Percentiles rank a stretch among this genome's conserved stretches.
Conservation (phyloP, 2,329 filamentous ascomycete species). For the Trichoderma atroviride region DNA sequence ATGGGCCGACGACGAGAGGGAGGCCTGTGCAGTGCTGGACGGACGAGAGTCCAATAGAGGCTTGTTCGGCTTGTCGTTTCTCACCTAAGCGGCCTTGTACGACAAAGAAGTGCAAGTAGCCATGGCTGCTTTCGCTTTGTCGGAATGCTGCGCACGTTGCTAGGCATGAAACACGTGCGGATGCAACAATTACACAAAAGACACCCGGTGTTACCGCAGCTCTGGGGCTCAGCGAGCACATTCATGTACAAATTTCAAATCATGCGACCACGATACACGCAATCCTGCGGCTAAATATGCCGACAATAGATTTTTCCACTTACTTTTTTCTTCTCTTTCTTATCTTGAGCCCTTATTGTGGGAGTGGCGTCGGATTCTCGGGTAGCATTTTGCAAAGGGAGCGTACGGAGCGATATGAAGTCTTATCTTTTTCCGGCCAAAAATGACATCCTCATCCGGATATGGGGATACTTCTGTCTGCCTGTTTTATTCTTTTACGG, state of each 20-base stretch:
- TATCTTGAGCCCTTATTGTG: not conserved
- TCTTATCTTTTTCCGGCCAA: not conserved
- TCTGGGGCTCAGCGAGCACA: not conserved
- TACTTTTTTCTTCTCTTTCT: not conserved
- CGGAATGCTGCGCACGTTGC: not conserved
- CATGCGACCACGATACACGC: constrained; percentile 1
- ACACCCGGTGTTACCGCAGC: not conserved
- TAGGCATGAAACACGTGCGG: not conserved
- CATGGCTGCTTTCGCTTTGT: not conserved
- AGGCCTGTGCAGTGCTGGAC: constrained; percentile 12
- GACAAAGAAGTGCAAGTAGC: too few relatives aligned
- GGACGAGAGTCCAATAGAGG: not conserved
- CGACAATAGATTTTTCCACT: not conserved
- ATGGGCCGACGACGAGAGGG: constrained; percentile 27
- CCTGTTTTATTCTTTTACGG: not conserved
- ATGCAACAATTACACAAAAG: not conserved
- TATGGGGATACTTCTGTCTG: not conserved
- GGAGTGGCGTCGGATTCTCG: not conserved
- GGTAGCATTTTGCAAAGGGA: not conserved
- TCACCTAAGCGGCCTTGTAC: not conserved
- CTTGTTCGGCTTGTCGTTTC: not conserved
- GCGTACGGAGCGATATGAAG: not conserved
- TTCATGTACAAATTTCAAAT: not conserved
- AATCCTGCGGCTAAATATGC: not conserved
- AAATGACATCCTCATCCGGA: not conserved